phyloP scores from a whole-genome alignment of 805 yeast genomes.

The Metschnikowia picachoensis region DNA sequence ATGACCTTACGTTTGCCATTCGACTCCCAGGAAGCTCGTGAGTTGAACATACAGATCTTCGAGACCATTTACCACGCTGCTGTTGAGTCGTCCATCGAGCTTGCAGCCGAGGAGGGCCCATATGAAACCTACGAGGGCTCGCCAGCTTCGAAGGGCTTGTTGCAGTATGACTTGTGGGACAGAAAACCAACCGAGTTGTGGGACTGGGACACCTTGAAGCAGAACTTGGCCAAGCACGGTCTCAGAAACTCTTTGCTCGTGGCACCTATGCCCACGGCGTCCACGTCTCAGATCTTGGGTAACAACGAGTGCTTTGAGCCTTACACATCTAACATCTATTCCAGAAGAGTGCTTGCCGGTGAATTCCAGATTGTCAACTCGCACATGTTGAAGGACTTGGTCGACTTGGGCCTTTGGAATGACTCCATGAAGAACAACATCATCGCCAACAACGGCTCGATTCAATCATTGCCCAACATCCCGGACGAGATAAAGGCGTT shows the following conservation, averaged over 20 bases:
- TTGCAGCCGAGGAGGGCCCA: constrained; percentile 48
- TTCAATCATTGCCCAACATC: constrained; percentile 50
- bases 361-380: constrained; percentile 64
- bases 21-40: constrained; percentile 54
- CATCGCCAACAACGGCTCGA: constrained; percentile 54
- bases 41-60: constrained; percentile 54
- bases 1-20: constrained; percentile 54
- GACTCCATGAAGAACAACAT: constrained; percentile 55
- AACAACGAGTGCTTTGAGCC: constrained; percentile 63
- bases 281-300: constrained; percentile 60
- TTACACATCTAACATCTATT: constrained; percentile 57
- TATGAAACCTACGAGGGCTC: constrained; percentile 52
- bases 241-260: constrained; percentile 56
- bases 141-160: constrained; percentile 55
- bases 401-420: constrained; percentile 56
- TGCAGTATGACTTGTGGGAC: constrained; percentile 58
- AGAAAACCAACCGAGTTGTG: constrained; percentile 55
- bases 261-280: constrained; percentile 69
- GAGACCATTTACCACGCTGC: constrained; percentile 62
- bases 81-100: constrained; percentile 53
- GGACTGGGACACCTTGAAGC: constrained; percentile 57
- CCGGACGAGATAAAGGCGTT: constrained; percentile 52
- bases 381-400: constrained; percentile 53
- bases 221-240: constrained; percentile 46
- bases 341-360: constrained; percentile 61